A percentile compares a stretch with the other conserved stretches of the same genome.
phyloP scores from a whole-genome alignment of 148 eudicot species.

The Chenopodium album region DNA sequence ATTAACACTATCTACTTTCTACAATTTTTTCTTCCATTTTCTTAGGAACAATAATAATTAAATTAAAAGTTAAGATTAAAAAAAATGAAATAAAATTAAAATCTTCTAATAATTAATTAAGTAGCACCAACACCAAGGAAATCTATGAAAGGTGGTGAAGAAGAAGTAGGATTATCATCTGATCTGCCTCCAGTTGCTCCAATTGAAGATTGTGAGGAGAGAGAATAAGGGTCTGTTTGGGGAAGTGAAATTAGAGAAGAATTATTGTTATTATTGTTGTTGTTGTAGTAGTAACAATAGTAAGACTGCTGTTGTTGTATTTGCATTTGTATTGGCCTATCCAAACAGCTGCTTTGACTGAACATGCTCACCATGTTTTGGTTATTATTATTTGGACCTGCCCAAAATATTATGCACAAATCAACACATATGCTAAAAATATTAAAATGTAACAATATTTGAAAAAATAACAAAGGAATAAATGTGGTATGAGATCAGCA shows the following conservation, averaged over 20 bases:
- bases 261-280: constrained; percentile 23
- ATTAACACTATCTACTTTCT: too few relatives aligned
- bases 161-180: constrained; percentile 10
- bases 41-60: neutral
- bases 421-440: neutral
- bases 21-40: too few relatives aligned
- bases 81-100: neutral
- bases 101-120: constrained; percentile 20
- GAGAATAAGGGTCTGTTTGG: constrained; percentile 29
- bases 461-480: neutral
- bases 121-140: constrained; percentile 88
- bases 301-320: constrained; percentile 16
- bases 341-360: constrained; percentile 36
- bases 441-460: neutral
- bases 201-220: constrained; percentile 18
- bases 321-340: constrained; percentile 28
- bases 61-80: neutral
- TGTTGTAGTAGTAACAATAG: constrained; percentile 18
- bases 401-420: neutral
- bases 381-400: constrained; percentile 27
- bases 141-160: constrained; percentile 64
- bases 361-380: constrained; percentile 38
- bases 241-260: constrained; percentile 1
- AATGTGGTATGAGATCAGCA: constrained; percentile 30
- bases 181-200: constrained; percentile 11